These are phyloP conservation scores for Candida palmyrensis DNA, from an alignment of 805 yeast species.

Conservation along the genomic window DNA sequence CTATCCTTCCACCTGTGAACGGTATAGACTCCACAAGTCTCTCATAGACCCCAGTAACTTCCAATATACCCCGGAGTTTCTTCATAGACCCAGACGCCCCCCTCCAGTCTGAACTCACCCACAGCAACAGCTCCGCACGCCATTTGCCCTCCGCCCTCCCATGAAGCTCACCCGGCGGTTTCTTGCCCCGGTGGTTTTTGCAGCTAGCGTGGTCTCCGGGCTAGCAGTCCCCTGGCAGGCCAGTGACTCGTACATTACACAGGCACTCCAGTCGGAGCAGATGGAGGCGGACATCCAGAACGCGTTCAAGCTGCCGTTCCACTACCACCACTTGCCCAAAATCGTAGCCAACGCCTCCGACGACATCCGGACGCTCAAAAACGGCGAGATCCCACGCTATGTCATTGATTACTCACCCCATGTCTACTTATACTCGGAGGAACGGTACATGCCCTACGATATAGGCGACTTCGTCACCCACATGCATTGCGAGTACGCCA, in stretches of 20 bases:
- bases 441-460: constrained; percentile 79
- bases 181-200: neutral
- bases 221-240: constrained; percentile 15
- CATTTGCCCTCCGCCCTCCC: neutral
- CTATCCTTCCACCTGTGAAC: no score
- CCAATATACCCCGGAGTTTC: no score
- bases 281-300: constrained; percentile 19
- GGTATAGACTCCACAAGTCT: no score
- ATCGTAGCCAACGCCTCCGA: constrained; percentile 26
- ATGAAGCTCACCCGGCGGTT: neutral
- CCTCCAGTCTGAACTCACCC: neutral
- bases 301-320: constrained; percentile 20
- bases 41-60: no score
- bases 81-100: neutral
- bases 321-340: constrained; percentile 29
- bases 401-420: constrained; percentile 67
- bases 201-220: constrained; percentile 6
- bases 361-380: constrained; percentile 32
- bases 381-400: constrained; percentile 60
- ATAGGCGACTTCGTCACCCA: constrained; percentile 62
- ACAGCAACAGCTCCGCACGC: neutral
- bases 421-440: constrained; percentile 86
- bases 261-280: no score
- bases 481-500: constrained; percentile 51
- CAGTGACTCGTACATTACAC: no score